Evolutionary conservation across 805 yeast genomes (phyloP).

Genomic region (Trichomonascus vanleenenianus): DNA sequence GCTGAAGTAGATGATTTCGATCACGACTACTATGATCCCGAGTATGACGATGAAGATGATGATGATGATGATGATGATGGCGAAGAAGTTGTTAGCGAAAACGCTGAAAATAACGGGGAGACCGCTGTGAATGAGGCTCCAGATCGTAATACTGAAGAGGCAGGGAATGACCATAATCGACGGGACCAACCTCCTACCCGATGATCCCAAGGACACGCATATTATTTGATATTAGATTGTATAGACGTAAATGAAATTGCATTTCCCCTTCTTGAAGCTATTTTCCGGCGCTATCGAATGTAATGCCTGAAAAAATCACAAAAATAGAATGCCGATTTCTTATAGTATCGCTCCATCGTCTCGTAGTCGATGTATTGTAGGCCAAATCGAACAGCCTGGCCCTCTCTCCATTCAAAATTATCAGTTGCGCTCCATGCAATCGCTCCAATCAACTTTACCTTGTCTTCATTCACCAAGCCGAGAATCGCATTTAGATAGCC

Average conservation of each 20-base stretch:
- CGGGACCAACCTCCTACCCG: background rate
- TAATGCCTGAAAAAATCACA: conserved; percentile 12
- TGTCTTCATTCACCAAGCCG: conserved; percentile 19
- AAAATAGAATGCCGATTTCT: conserved; percentile 12
- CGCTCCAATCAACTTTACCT: conserved; percentile 26
- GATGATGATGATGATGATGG: conserved; percentile 27
- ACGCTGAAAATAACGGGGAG: background rate
- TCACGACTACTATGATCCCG: conserved; percentile 19
- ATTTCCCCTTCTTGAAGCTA: background rate
- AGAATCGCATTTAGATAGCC: conserved; percentile 24
- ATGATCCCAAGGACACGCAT: too few relatives aligned
- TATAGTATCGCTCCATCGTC: conserved; percentile 9
- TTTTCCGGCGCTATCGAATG: background rate
- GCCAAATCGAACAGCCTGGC: conserved; percentile 11
- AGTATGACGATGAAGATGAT: conserved; percentile 25
- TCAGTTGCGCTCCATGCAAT: conserved; percentile 31
- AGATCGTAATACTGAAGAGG: background rate
- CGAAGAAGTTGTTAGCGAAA: conserved; percentile 13
- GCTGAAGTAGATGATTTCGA: conserved; percentile 27
- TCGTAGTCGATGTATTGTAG: conserved; percentile 13
- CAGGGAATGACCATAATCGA: background rate
- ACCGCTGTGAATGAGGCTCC: background rate
- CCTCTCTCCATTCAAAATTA: conserved; percentile 29
- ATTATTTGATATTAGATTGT: background rate
- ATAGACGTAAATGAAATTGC: background rate